These are phyloP conservation scores for Nicotiana attenuata DNA, from an alignment of 257 asterid genomes.

Conservation along the genomic window DNA sequence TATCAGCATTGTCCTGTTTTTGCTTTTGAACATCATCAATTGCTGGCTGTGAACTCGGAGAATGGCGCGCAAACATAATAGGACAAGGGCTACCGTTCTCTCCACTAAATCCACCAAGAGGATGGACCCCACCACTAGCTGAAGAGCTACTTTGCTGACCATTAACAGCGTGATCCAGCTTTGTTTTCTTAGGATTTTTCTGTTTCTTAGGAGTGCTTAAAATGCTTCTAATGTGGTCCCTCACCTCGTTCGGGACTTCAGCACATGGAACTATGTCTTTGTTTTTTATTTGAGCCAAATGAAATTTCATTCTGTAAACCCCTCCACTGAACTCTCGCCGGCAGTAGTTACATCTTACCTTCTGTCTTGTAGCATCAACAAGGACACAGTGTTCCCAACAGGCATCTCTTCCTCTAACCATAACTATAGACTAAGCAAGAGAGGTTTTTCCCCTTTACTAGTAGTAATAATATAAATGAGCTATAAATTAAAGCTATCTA, in stretches of 20 bases:
- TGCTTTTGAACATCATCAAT: conserved; percentile 22
- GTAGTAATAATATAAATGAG: not conserved
- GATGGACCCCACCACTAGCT: conserved; percentile 31
- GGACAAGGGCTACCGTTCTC: conserved; percentile 28
- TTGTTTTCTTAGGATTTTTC: conserved; percentile 30
- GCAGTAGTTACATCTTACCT: conserved; percentile 45
- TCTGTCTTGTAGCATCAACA: conserved; percentile 42
- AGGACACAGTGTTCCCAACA: conserved; percentile 51
- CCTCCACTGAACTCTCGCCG: conserved; percentile 48
- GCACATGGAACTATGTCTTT: conserved; percentile 41
- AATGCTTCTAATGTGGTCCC: conserved; percentile 29
- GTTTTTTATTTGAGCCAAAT: conserved; percentile 45
- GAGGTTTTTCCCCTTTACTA: not conserved
- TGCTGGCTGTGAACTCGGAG: conserved; percentile 20
- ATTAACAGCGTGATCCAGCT: conserved; percentile 26
- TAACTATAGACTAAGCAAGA: not conserved
- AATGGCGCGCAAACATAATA: conserved; percentile 21
- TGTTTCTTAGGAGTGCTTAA: conserved; percentile 34
- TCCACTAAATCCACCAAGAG: conserved; percentile 26
- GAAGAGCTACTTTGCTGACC: conserved; percentile 40
- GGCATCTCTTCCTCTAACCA: conserved; percentile 48
- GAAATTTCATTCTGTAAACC: conserved; percentile 45
- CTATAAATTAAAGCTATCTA: not conserved
- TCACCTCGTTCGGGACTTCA: conserved; percentile 29
- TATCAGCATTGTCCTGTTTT: conserved; percentile 41